phyloP scores from a whole-genome alignment of 2,329 filamentous ascomycete species.

The Penicillium nordicum region DNA sequence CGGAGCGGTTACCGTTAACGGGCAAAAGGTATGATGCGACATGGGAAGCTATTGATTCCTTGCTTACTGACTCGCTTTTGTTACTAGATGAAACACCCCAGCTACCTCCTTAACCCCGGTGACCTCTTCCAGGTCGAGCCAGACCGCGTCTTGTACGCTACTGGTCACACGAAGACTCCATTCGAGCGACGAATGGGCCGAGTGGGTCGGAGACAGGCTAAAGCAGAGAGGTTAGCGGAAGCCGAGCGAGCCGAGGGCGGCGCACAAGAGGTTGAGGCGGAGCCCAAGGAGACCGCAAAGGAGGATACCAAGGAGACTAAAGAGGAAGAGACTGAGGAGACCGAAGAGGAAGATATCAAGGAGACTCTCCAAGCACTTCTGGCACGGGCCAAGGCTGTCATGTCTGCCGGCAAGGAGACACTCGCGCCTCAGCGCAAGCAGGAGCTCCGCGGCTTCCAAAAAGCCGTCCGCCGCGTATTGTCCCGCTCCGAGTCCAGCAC shows the following conservation, averaged over 20 bases:
- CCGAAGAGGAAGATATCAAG: conserved; percentile 48
- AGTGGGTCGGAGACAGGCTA: conserved; percentile 23
- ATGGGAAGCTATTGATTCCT: not conserved
- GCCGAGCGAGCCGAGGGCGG: conserved; percentile 18
- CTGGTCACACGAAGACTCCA: conserved; percentile 66
- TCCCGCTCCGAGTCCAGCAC: conserved; percentile 49
- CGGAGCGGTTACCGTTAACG: conserved; percentile 91
- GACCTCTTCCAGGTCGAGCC: conserved; percentile 97
- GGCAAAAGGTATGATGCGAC: conserved; percentile 67
- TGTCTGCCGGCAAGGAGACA: conserved; percentile 50
- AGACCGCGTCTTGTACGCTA: conserved; percentile 83
- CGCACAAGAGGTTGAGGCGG: conserved; percentile 22
- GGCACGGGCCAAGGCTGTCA: conserved; percentile 57
- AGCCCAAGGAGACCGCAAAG: conserved; percentile 24
- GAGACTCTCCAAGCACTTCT: conserved; percentile 55
- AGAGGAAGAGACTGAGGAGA: conserved; percentile 45
- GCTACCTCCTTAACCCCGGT: conserved; percentile 91
- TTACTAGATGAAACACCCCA: conserved; percentile 78
- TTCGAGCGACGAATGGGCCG: conserved; percentile 40
- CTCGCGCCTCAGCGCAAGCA: conserved; percentile 71
- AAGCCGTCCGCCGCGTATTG: conserved; percentile 62
- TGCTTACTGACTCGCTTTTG: not conserved
- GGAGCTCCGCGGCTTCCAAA: conserved; percentile 68
- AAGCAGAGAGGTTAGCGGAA: conserved; percentile 27
- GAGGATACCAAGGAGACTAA: conserved; percentile 47